phyloP scores from a whole-genome alignment of 2,329 filamentous ascomycete genomes.

The Ilyonectria destructans region DNA sequence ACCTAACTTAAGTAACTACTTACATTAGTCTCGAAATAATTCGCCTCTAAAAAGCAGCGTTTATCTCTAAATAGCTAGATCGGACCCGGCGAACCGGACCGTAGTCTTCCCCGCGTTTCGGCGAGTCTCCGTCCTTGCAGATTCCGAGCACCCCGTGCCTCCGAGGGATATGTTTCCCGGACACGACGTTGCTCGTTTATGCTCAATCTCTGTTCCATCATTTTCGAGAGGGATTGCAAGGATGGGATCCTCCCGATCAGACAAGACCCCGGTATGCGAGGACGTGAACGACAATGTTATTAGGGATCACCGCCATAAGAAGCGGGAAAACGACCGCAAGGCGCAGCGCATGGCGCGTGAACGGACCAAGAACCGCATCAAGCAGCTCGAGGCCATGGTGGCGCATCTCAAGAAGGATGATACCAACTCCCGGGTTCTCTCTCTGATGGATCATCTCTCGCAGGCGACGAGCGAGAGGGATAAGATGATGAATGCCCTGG shows the following conservation, averaged over 20 bases:
- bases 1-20: too few relatives aligned
- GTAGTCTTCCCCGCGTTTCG: too few relatives aligned
- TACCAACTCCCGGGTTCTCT: slow-evolving; percentile 41
- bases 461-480: slow-evolving; percentile 45
- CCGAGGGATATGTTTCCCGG: too few relatives aligned
- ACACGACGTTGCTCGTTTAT: too few relatives aligned
- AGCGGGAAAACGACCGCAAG: slow-evolving; percentile 52
- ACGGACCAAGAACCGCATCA: slow-evolving; percentile 50
- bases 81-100: too few relatives aligned
- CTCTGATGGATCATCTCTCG: slow-evolving; percentile 47
- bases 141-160: too few relatives aligned
- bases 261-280: background rate
- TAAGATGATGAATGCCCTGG: slow-evolving; percentile 36
- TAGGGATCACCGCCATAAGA: slow-evolving; percentile 42
- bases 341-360: slow-evolving; percentile 51
- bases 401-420: slow-evolving; percentile 44
- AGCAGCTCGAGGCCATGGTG: slow-evolving; percentile 50
- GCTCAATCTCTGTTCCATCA: background rate
- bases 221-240: background rate
- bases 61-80: too few relatives aligned
- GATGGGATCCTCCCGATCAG: background rate
- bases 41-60: too few relatives aligned
- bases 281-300: background rate
- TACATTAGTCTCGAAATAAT: too few relatives aligned
- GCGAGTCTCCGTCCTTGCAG: too few relatives aligned